phyloP scores from a whole-genome alignment of 257 asterid species.

The Leptodermis oblonga region DNA sequence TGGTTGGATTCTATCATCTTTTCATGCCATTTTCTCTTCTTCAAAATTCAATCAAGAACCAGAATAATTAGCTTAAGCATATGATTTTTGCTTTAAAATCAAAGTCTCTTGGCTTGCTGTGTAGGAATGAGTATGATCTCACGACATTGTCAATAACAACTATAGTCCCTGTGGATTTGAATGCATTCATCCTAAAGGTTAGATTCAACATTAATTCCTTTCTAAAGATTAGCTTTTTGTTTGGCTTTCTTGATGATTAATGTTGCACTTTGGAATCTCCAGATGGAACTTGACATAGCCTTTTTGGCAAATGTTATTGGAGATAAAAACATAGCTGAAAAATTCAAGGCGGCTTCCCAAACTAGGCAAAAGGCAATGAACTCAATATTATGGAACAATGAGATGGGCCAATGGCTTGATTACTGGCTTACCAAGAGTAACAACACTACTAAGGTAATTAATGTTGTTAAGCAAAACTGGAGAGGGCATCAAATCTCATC shows the following conservation, averaged over 20 bases:
- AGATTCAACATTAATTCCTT: conserved; percentile 4
- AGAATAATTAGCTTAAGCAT: too few relatives aligned
- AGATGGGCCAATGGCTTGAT: conserved; percentile 85
- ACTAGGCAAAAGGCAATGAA: conserved; percentile 60
- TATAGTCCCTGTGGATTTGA: conserved; percentile 84
- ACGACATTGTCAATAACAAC: conserved; percentile 68
- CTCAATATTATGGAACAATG: conserved; percentile 63
- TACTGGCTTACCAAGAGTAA: conserved; percentile 53
- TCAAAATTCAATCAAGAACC: too few relatives aligned
- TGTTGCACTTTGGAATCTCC: conserved; percentile 9
- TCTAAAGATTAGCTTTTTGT: too few relatives aligned
- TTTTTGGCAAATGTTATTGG: conserved; percentile 52
- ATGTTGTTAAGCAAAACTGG: conserved; percentile 7
- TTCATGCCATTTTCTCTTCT: neutral
- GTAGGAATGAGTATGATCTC: conserved; percentile 68
- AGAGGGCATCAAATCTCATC: neutral
- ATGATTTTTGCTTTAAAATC: neutral
- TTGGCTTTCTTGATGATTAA: conserved; percentile 3
- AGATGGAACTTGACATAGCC: conserved; percentile 91
- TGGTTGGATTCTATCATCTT: conserved; percentile 7
- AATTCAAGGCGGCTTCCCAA: conserved; percentile 48
- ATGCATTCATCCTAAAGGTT: conserved; percentile 77
- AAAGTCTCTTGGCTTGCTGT: conserved; percentile 10
- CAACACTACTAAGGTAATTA: conserved; percentile 32
- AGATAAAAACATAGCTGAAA: conserved; percentile 31